Evolutionary conservation across 2,329 filamentous ascomycete genomes (phyloP), one percentile per base, ranked within the genome.

Genomic region (Ophiosphaerella korrae): DNA sequence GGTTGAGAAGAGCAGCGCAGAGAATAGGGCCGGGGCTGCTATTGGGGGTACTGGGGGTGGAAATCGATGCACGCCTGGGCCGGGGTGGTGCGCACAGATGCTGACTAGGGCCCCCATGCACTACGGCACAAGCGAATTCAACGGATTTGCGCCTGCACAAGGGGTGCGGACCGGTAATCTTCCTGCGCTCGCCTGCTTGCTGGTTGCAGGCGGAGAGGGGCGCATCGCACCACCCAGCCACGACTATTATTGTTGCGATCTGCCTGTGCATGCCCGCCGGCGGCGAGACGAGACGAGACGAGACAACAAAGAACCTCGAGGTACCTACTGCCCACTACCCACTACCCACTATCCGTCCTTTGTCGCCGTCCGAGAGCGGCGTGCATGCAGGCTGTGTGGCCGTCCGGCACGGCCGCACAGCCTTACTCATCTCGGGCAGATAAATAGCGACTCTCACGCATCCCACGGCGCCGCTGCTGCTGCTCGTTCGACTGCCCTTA

Each of bases 1-100:
- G 51, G 57, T 70, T 71, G 70, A 66, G 70, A 52, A 60, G 58
- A 61, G 63, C 67, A 63, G 66, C 62, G 65, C 62, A 63, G 53
- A 55, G 55, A 54, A 55, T 63, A 65, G 67, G 62, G 53, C 55
- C 41, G 64, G 62, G 66, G 62, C 62, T 69, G 68, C 68, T 68
- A 66, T 63, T 21, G n/a, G 18, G 36, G 12, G 24, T 11, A 16
- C n/a, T 7, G 21, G 8, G 3, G 18, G 18, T 21, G 12, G 63
- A 64, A 64, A 60, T 67, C 60, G 65, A 63, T 54, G 54, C 62
- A 60, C 52, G 43, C 54, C 60, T 54, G 50, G 60, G 57, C 60
- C 48, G 39, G 48, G 45, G 23, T 43, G 11, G 18, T 14, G n/a
- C 13, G 48, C 56, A 54, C 48, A 54, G 55, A 32, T 14, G 32